phyloP scores from a whole-genome alignment of 2,329 filamentous ascomycete species.

The Teratosphaeria nubilosa region DNA sequence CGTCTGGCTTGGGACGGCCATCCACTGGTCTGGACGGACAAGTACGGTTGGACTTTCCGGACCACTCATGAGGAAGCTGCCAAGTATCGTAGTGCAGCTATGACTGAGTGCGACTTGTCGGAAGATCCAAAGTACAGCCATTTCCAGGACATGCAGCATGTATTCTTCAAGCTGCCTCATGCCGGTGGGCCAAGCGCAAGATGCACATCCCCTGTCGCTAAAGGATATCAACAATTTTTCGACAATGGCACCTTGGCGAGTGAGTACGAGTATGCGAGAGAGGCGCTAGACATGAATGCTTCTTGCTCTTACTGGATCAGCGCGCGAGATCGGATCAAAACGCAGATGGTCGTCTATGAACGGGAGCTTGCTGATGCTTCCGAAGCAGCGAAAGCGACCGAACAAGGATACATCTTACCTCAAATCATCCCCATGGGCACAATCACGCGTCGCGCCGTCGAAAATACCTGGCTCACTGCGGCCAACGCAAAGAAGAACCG shows the following conservation, averaged over 20 bases:
- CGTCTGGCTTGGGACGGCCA: slow-evolving; percentile 80
- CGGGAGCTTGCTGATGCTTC: slow-evolving; percentile 40
- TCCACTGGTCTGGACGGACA: slow-evolving; percentile 86
- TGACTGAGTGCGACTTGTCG: slow-evolving; percentile 64
- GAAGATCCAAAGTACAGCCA: slow-evolving; percentile 55
- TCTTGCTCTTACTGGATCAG: slow-evolving; percentile 99
- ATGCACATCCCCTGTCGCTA: slow-evolving; percentile 80
- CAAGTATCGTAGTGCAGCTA: slow-evolving; percentile 60
- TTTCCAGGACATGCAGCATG: slow-evolving; percentile 55
- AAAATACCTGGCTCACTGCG: slow-evolving; percentile 97
- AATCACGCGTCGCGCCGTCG: slow-evolving; percentile 84
- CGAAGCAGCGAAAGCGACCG: slow-evolving; percentile 18
- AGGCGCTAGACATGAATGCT: slow-evolving; percentile 95
- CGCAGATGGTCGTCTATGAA: slow-evolving; percentile 90
- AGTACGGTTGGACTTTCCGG: slow-evolving; percentile 85
- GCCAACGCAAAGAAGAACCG: slow-evolving; percentile 95
- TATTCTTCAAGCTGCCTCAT: slow-evolving; percentile 90
- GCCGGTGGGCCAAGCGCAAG: slow-evolving; percentile 83
- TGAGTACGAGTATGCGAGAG: slow-evolving; percentile 81
- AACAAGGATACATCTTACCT: slow-evolving; percentile 78
- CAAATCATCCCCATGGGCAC: slow-evolving; percentile 98
- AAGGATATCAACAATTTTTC: slow-evolving; percentile 82
- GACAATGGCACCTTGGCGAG: slow-evolving; percentile 81
- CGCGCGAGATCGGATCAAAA: slow-evolving; percentile 81
- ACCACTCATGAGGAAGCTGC: slow-evolving; percentile 53